Evolutionary conservation across 352 stramenopile species (phyloP).

Genomic region (Phytophthora tubulina): DNA sequence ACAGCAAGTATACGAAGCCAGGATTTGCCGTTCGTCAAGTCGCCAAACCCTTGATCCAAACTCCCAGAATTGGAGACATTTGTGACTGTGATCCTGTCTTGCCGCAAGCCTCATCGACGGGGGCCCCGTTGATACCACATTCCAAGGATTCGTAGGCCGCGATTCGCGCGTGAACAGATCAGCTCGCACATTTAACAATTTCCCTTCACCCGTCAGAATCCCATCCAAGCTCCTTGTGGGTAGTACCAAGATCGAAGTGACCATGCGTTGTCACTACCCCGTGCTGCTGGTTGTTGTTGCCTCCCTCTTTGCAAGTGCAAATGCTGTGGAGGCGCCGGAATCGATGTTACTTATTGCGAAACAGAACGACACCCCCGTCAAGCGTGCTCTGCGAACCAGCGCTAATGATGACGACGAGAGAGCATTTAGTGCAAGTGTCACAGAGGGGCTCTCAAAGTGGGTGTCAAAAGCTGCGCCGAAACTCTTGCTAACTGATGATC

Average conservation of each 20-base stretch:
- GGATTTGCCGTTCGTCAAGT: too few relatives aligned
- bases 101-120: too few relatives aligned
- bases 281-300: not conserved
- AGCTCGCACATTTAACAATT: too few relatives aligned
- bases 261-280: not conserved
- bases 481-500: not conserved
- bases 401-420: constrained; percentile 6
- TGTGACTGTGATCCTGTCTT: too few relatives aligned
- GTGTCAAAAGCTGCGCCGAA: not conserved
- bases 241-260: not conserved
- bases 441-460: not conserved
- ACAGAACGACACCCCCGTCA: not conserved
- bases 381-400: not conserved
- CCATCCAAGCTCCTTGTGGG: not conserved
- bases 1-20: too few relatives aligned
- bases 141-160: too few relatives aligned
- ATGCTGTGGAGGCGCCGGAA: not conserved
- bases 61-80: too few relatives aligned
- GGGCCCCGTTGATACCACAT: too few relatives aligned
- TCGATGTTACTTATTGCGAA: not conserved
- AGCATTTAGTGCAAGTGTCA: not conserved
- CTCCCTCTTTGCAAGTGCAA: constrained; percentile 1
- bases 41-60: too few relatives aligned
- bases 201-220: not conserved
- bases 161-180: too few relatives aligned